These are phyloP conservation scores for Russula lepida DNA, from an alignment of 768 basidiomycete species.

Conservation along the genomic window DNA sequence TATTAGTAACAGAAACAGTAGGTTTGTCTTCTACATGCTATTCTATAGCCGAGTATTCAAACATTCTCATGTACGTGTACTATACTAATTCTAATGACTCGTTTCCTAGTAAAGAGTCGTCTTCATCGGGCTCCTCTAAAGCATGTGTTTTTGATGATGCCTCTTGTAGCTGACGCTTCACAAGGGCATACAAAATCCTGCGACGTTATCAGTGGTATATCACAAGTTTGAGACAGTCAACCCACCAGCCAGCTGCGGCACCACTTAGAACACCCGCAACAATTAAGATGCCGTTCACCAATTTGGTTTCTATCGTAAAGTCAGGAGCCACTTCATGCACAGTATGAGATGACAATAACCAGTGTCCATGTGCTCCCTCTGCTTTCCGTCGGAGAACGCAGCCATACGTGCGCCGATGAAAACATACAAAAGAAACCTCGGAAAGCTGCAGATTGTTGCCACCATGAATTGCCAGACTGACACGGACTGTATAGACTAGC, in stretches of 20 bases:
- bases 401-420: slow-evolving; percentile 76
- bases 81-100: slow-evolving; percentile 24
- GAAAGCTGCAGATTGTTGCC: slow-evolving; percentile 63
- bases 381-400: slow-evolving; percentile 64
- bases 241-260: slow-evolving; percentile 59
- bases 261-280: slow-evolving; percentile 51
- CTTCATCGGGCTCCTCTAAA: slow-evolving; percentile 52
- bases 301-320: slow-evolving; percentile 43
- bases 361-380: slow-evolving; percentile 67
- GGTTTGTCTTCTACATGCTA: background rate
- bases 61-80: slow-evolving; percentile 18
- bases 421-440: slow-evolving; percentile 62
- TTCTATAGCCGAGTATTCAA: background rate
- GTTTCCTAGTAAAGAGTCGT: slow-evolving; percentile 43
- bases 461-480: slow-evolving; percentile 65
- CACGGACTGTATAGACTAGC: slow-evolving; percentile 65
- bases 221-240: slow-evolving; percentile 6
- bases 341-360: slow-evolving; percentile 35
- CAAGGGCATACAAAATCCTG: slow-evolving; percentile 59
- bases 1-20: background rate
- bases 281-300: slow-evolving; percentile 55
- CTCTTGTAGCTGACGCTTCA: slow-evolving; percentile 47
- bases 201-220: slow-evolving; percentile 12
- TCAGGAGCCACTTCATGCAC: background rate
- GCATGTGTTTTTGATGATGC: slow-evolving; percentile 42